Base-by-base conservation (phyloP, 257 asterid genomes). In the Gynochthodes officinalis region DNA sequence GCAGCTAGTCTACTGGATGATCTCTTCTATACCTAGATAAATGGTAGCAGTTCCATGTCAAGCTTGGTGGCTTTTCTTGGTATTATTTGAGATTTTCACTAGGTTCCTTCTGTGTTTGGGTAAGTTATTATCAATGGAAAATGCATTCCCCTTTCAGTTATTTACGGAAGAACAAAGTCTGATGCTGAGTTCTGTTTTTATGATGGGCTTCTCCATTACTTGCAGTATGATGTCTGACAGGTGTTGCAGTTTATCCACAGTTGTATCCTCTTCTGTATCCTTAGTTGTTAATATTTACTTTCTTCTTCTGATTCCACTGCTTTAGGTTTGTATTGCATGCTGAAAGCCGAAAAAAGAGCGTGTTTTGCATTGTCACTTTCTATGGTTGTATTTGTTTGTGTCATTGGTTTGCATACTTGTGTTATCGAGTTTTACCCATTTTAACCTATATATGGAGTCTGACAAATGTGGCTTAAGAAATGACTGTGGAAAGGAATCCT, bases 201-300 rank as follows among this genome's bases (percentile, higher is more conserved):
- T n/a, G n/a, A n/a, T n/a, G n/a, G n/a, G n/a, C n/a, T n/a, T n/a
- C n/a, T 74, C 69, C 64, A 64, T 72, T 44, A 72, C 73, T 81
- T 81, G 91, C 96, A 86, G 92, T 87, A 65, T 77, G 86, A 79
- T 77, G 86, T 77, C 83, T 50, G 72, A 72, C 85, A 67, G 92
- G 81, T 83, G 80, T 78, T 76, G 86, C 88, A 44, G 87, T 81
- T 80, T 82, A 73, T 84, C 86, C 78, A 69, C 80, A 67, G 76
- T 85, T 77, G 95, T 90, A 93, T 93, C 97, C 98, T 90, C 78
- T 80, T 81, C 80, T 78, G 91, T 93, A 93, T 93, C 98, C 98
- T 92, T 83, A 60, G 37, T 63, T 72, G 33, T 39, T 54, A 28
- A 48, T 19, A 37, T 72, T 46, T 78, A 28, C 30, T 71, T 59